phyloP scores from a whole-genome alignment of 768 basidiomycete genomes.

The Serendipita vermifera region DNA sequence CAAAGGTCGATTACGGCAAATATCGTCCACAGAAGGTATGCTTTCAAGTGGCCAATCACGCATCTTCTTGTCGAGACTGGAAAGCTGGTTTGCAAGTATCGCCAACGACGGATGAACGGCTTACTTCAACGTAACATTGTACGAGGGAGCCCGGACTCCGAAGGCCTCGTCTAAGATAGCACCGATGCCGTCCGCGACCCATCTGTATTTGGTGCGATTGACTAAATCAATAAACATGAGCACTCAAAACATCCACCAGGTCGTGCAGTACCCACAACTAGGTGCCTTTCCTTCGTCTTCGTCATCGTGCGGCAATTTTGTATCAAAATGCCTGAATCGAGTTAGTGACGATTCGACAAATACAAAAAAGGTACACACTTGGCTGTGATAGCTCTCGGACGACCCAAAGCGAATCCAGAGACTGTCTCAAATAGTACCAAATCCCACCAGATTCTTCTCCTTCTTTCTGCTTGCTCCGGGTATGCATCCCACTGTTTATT shows the following conservation, averaged over 20 bases:
- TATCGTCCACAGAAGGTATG: neutral
- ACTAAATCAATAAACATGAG: neutral
- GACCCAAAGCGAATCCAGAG: neutral
- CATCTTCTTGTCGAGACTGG: neutral
- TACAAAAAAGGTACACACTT: too few relatives aligned
- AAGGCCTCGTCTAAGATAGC: neutral
- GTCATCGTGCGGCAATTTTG: neutral
- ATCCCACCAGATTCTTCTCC: neutral
- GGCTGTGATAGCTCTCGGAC: neutral
- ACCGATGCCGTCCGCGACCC: constrained; percentile 1
- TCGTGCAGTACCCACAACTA: neutral
- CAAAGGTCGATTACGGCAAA: neutral
- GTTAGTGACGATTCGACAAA: too few relatives aligned
- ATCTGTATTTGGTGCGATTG: constrained; percentile 1
- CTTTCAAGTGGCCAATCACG: constrained; percentile 5
- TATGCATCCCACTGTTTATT: neutral
- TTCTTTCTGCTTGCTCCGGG: neutral
- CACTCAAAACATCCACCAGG: too few relatives aligned
- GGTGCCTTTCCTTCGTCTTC: constrained; percentile 3
- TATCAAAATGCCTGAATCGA: constrained; percentile 6
- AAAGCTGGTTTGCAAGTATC: neutral
- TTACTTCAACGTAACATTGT: neutral
- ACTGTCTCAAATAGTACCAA: constrained; percentile 2
- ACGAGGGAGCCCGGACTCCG: constrained; percentile 1
- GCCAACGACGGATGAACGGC: too few relatives aligned